Evolutionary conservation across 768 basidiomycete species (phyloP).

Genomic region (Exidia glandulosa): DNA sequence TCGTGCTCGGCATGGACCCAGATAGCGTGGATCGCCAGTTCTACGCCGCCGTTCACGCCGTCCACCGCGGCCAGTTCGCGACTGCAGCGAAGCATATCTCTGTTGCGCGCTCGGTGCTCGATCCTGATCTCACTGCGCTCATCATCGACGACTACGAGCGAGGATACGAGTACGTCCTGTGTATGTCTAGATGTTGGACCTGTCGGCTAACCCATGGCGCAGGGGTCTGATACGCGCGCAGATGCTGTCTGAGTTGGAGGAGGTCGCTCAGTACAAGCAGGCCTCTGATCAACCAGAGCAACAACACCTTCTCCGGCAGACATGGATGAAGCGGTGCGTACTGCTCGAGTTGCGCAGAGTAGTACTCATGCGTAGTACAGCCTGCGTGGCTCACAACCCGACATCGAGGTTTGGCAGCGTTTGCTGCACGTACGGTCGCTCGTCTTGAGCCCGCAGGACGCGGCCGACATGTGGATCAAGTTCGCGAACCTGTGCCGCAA

Average conservation of each 20-base stretch:
- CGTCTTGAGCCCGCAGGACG: constrained; percentile 34
- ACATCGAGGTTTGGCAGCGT: constrained; percentile 43
- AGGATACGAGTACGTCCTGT: constrained; percentile 31
- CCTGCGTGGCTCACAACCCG: constrained; percentile 37
- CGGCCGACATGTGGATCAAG: constrained; percentile 40
- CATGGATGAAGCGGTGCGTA: constrained; percentile 35
- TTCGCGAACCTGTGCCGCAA: constrained; percentile 42
- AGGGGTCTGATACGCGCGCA: constrained; percentile 38
- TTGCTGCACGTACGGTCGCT: constrained; percentile 38
- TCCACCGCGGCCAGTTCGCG: constrained; percentile 34
- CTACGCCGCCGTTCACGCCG: constrained; percentile 37
- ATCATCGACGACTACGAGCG: constrained; percentile 37
- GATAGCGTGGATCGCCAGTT: constrained; percentile 38
- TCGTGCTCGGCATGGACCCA: constrained; percentile 35
- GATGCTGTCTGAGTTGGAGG: constrained; percentile 41
- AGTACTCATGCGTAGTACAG: constrained; percentile 11
- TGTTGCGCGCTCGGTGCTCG: constrained; percentile 33
- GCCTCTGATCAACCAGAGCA: constrained; percentile 30
- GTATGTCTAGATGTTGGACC: background rate
- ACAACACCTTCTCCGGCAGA: constrained; percentile 31
- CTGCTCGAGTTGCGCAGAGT: background rate
- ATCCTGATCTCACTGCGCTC: constrained; percentile 33
- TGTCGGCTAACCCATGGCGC: background rate
- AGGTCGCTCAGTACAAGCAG: constrained; percentile 39
- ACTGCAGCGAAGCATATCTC: constrained; percentile 32